Evolutionary conservation across 345 rosid genomes (phyloP).

Genomic region (Fremontodendron californicum): DNA sequence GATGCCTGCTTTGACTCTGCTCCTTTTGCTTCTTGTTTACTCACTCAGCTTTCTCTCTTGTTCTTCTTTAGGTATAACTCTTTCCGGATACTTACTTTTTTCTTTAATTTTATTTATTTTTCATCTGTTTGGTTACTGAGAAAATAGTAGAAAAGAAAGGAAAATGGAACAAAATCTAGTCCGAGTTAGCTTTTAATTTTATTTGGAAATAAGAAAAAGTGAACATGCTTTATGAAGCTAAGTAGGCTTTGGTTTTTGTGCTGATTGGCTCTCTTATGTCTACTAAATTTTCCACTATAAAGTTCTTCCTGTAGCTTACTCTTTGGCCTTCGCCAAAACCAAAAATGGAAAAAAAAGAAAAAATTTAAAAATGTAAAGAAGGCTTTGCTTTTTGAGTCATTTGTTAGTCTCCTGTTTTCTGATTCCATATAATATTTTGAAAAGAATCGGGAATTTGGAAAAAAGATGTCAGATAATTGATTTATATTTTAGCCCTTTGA

Average conservation of each 20-base stretch:
- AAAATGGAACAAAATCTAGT: constrained; percentile 2
- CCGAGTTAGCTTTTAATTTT: constrained; percentile 19
- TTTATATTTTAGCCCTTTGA: background rate
- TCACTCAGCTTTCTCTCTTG: constrained; percentile 34
- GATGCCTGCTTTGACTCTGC: constrained; percentile 44
- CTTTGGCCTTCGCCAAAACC: background rate
- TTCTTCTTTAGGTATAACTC: constrained; percentile 49
- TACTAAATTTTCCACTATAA: background rate
- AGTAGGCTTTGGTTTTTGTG: background rate
- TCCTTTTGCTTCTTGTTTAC: constrained; percentile 40
- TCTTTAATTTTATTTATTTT: background rate
- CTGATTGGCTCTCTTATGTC: background rate
- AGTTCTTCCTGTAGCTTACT: background rate
- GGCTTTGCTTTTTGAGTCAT: background rate
- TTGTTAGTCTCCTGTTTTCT: background rate
- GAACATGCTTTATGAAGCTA: constrained; percentile 10
- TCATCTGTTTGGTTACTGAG: background rate
- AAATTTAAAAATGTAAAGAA: background rate
- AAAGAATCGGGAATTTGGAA: background rate
- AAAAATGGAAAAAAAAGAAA: background rate
- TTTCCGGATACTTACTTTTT: background rate
- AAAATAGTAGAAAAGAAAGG: background rate
- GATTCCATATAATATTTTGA: background rate
- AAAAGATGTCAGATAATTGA: background rate
- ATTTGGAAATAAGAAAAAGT: constrained; percentile 24